Base-by-base conservation (phyloP, 108 stramenopile species). In the Licmophora abbreviata region DNA sequence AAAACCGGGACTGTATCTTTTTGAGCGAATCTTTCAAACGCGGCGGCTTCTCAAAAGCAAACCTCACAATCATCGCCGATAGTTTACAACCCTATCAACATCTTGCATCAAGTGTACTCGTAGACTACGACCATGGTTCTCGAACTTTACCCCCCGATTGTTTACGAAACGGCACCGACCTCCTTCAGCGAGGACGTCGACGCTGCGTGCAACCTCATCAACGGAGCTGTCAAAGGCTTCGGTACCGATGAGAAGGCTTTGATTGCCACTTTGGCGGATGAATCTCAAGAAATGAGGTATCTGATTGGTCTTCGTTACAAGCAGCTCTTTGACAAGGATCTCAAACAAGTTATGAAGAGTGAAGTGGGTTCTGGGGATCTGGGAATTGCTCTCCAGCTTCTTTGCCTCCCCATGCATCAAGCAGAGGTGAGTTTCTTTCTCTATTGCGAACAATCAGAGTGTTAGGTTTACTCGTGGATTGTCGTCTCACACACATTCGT, bases 281-380 rank as follows among this genome's bases (percentile, higher is more conserved):
- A 56, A 65, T 44, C 50, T 59, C 12, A 56, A 48, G 6, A 58
- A 68, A 10, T 69, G 83, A 11, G 63, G 27, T 49, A 62, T n/a
- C n/a, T 72, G 43, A 60, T 84, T 32, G 35, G 66, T 11, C 41
- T 43, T 15, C 62, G 69, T 4, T 84, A 75, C 73, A 71, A 46
- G 21, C 23, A 46, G 26, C 15, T 46, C 14, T 26, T 46, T 9
- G 45, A 46, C 14, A 26, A 22, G 45, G 21, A 14, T 1, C n/a
- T 46, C 23, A 3, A 3, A n/a, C 22, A 46, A 9, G 45, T 25
- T 1, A 46, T 46, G 45, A n/a, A 46, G 18, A 26, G 45, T 25
- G 24, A 46, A 40, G 38, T 40, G 15, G 38, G 38, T 40, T n/a
- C 46, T 28, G 78, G 78, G 9, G 69, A 84, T 9, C 77, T 84